Conservation (phyloP, 805 yeast species). For the Candida koratica region DNA sequence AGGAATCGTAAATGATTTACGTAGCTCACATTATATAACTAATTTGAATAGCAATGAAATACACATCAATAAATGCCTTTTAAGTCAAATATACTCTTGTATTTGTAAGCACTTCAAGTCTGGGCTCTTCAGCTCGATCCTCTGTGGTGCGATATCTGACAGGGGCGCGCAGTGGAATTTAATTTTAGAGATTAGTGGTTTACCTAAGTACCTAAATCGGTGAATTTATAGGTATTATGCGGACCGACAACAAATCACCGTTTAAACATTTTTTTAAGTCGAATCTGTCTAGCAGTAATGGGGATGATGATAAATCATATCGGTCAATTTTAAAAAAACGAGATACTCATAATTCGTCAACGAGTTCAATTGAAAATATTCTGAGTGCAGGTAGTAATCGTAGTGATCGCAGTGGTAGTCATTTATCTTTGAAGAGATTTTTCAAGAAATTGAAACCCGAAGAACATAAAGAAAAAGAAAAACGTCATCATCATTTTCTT, state of each 20-base stretch:
- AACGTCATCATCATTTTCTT: slow-evolving; percentile 11
- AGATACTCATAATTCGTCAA: slow-evolving; percentile 11
- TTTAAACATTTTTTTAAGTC: slow-evolving; percentile 13
- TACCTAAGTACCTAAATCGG: too few relatives aligned
- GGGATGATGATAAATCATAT: slow-evolving; percentile 8
- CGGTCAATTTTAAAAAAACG: slow-evolving; percentile 14
- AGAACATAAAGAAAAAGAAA: slow-evolving; percentile 9
- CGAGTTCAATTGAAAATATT: slow-evolving; percentile 12
- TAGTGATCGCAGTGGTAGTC: slow-evolving; percentile 18
- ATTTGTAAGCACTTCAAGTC: too few relatives aligned
- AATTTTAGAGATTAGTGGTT: too few relatives aligned
- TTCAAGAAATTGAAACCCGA: slow-evolving; percentile 43
- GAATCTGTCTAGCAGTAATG: slow-evolving; percentile 7
- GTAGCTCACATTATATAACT: not conserved
- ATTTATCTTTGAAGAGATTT: slow-evolving; percentile 44
- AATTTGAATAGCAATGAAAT: not conserved
- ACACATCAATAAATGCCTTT: too few relatives aligned
- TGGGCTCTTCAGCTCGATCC: too few relatives aligned
- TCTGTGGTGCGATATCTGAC: too few relatives aligned
- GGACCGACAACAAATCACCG: slow-evolving; percentile 7
- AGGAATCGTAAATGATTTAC: not conserved
- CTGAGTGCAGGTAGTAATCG: slow-evolving; percentile 10
- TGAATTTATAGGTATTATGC: too few relatives aligned
- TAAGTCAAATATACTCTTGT: too few relatives aligned
- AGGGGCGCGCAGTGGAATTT: too few relatives aligned